Percentiles rank a stretch among this genome's conserved stretches.
Evolutionary conservation across 2,329 filamentous ascomycete species (phyloP).

Genomic region (Clonostachys rosea): DNA sequence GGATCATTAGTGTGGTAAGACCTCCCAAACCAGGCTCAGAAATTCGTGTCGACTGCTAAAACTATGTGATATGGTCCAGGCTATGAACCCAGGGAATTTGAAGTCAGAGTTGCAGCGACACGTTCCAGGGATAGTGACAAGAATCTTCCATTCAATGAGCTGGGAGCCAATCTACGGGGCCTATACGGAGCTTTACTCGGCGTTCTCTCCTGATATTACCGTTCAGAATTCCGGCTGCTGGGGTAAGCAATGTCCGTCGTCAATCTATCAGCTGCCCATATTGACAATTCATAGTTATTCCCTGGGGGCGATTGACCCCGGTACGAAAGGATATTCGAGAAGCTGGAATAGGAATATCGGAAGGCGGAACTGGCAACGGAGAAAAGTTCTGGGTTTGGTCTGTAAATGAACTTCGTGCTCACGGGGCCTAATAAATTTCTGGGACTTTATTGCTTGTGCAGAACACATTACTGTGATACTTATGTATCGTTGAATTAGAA

Average conservation of each 20-base stretch:
- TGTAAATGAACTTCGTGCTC: too few relatives aligned
- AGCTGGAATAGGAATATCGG: conserved; percentile 6
- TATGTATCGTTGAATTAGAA: too few relatives aligned
- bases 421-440: too few relatives aligned
- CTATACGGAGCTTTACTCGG: conserved; percentile 43
- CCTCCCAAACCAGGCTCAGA: too few relatives aligned
- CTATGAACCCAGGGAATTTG: conserved; percentile 26
- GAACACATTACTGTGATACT: too few relatives aligned
- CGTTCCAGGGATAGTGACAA: background rate
- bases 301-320: conserved; percentile 25
- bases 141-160: background rate
- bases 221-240: conserved; percentile 25
- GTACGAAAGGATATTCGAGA: conserved; percentile 23
- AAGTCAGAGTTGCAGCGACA: conserved; percentile 19
- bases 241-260: conserved; percentile 8
- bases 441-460: too few relatives aligned
- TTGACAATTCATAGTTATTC: conserved; percentile 14
- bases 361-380: too few relatives aligned
- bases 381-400: too few relatives aligned
- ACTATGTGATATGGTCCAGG: background rate
- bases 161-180: conserved; percentile 27
- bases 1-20: conserved; percentile 14
- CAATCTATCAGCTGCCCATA: background rate
- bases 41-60: too few relatives aligned
- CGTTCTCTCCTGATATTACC: conserved; percentile 33